Conservation (phyloP, 2,329 filamentous ascomycete species). For the Zasmidium cellare region DNA sequence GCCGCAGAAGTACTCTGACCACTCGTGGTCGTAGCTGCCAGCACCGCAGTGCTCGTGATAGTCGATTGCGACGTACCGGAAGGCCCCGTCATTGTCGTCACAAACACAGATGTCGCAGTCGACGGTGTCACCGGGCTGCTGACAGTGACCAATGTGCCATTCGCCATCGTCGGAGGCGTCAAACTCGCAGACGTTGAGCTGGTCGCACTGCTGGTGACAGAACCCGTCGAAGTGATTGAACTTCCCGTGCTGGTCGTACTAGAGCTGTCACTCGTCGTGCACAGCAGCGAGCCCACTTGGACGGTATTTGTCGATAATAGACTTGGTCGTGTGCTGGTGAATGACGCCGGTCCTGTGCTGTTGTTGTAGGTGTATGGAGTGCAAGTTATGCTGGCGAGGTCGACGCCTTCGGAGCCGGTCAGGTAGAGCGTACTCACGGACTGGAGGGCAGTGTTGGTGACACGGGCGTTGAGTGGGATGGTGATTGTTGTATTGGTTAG, state of each 20-base stretch:
- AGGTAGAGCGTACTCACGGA: conserved; percentile 28
- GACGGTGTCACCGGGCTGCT: not conserved
- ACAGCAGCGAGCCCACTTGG: conserved; percentile 26
- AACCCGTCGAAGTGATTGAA: not conserved
- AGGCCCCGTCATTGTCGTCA: conserved; percentile 12
- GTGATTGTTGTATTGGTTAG: conserved; percentile 29
- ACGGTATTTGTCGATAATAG: conserved; percentile 29
- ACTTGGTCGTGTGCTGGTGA: conserved; percentile 23
- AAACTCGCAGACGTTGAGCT: not conserved
- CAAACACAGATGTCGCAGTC: conserved; percentile 14
- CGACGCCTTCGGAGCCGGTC: conserved; percentile 19
- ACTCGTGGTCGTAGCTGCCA: not conserved
- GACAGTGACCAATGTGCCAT: not conserved
- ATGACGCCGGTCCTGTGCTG: conserved; percentile 22
- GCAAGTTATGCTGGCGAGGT: conserved; percentile 26
- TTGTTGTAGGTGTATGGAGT: conserved; percentile 22
- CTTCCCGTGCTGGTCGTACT: too few relatives aligned
- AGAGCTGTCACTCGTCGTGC: conserved; percentile 10
- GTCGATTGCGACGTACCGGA: conserved; percentile 12
- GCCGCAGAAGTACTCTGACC: not conserved
- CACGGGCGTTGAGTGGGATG: conserved; percentile 24
- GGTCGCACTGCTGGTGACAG: conserved; percentile 12
- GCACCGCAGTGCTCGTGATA: conserved; percentile 14
- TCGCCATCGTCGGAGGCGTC: not conserved
- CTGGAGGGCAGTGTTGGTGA: conserved; percentile 25